phyloP scores from a whole-genome alignment of 495 filamentous ascomycete genomes.

The Chaetomium tenue region DNA sequence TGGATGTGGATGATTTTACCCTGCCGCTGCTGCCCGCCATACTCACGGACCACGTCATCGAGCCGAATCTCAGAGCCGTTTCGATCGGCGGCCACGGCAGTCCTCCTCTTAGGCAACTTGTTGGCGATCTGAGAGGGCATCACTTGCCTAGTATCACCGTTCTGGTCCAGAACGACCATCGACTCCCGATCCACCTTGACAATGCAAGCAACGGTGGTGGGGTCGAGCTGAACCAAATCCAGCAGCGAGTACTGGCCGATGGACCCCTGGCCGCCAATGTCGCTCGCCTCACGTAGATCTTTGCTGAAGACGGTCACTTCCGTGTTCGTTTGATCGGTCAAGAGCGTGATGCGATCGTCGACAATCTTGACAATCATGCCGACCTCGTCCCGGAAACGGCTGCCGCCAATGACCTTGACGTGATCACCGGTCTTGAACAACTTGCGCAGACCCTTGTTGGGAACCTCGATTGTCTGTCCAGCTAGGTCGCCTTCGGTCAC shows the following conservation, averaged over 20 bases:
- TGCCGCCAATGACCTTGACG: slow-evolving; percentile 96
- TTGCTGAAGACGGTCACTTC: slow-evolving; percentile 99
- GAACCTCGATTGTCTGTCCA: slow-evolving; percentile 87
- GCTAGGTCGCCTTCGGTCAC: slow-evolving; percentile 80
- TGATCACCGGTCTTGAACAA: slow-evolving; percentile 92
- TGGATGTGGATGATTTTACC: slow-evolving; percentile 91
- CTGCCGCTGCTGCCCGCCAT: slow-evolving; percentile 76
- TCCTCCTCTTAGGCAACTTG: slow-evolving; percentile 72
- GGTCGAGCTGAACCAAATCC: slow-evolving; percentile 91
- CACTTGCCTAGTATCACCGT: slow-evolving; percentile 74
- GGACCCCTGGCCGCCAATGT: slow-evolving; percentile 76
- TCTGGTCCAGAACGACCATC: slow-evolving; percentile 84
- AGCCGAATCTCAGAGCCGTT: slow-evolving; percentile 89
- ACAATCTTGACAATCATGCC: slow-evolving; percentile 94
- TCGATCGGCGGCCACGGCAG: slow-evolving; percentile 86
- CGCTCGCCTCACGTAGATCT: slow-evolving; percentile 86
- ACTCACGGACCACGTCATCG: slow-evolving; percentile 90
- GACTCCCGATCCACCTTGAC: slow-evolving; percentile 95
- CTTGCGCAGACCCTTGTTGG: slow-evolving; percentile 89
- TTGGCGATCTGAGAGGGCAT: slow-evolving; percentile 89
- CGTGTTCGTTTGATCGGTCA: slow-evolving; percentile 84
- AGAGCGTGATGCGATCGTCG: slow-evolving; percentile 84
- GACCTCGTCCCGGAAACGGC: slow-evolving; percentile 86
- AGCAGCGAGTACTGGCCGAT: slow-evolving; percentile 85
- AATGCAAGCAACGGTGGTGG: slow-evolving; percentile 85